Conservation (phyloP, 2,329 filamentous ascomycete species). For the Colletotrichum zoysiae region DNA sequence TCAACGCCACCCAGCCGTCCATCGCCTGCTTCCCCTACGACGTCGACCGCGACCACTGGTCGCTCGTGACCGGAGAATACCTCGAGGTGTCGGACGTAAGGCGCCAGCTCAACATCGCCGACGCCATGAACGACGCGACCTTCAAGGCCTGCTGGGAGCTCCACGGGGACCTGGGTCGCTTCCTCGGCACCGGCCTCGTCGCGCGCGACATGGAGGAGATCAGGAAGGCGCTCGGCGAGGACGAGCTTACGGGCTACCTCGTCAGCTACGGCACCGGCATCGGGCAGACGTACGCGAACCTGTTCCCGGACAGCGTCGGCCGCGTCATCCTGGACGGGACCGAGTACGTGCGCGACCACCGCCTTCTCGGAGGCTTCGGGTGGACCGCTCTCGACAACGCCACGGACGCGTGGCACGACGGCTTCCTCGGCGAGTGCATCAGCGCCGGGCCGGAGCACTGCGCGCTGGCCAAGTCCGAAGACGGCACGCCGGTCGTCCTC, state of each 20-base stretch:
- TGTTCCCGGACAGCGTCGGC: constrained; percentile 63
- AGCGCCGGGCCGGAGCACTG: constrained; percentile 61
- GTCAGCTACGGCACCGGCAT: constrained; percentile 66
- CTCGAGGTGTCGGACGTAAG: constrained; percentile 52
- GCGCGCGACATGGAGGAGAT: constrained; percentile 64
- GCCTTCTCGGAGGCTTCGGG: constrained; percentile 60
- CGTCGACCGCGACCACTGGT: constrained; percentile 61
- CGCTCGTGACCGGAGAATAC: constrained; percentile 54
- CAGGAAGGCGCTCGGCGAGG: constrained; percentile 58
- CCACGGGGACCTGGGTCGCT: constrained; percentile 60
- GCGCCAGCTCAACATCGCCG: constrained; percentile 56
- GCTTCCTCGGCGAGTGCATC: constrained; percentile 64
- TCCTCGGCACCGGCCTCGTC: constrained; percentile 60
- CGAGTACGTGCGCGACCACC: constrained; percentile 61
- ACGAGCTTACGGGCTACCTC: constrained; percentile 62
- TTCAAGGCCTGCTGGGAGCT: constrained; percentile 58
- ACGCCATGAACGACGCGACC: constrained; percentile 61
- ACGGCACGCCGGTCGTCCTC: constrained; percentile 50
- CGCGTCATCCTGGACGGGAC: constrained; percentile 63
- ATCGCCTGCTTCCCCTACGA: constrained; percentile 61
- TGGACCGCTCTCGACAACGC: constrained; percentile 62
- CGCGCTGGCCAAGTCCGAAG: constrained; percentile 54
- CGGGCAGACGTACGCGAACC: constrained; percentile 63
- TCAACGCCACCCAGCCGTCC: constrained; percentile 61
- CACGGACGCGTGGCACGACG: constrained; percentile 63